Evolutionary conservation across 306 rosid species (phyloP).

Genomic region (Inga leiocalycina): DNA sequence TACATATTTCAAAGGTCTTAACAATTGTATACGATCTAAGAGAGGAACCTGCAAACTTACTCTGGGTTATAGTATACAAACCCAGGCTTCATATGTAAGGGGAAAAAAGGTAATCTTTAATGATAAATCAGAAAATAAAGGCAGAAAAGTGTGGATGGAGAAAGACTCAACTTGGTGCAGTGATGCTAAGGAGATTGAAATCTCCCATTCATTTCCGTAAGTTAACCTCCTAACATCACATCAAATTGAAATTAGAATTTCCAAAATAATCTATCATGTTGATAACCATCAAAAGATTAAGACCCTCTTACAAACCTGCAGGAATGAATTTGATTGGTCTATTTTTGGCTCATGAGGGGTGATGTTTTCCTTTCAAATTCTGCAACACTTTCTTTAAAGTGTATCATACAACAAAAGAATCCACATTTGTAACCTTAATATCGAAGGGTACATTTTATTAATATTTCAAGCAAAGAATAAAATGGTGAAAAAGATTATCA

Average conservation of each 20-base stretch:
- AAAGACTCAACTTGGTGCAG: slow-evolving; percentile 75
- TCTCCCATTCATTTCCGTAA: slow-evolving; percentile 95
- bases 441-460: neutral
- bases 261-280: neutral
- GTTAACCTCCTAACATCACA: slow-evolving; percentile 70
- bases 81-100: neutral
- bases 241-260: slow-evolving; percentile 28
- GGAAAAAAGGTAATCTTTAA: neutral
- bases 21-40: neutral
- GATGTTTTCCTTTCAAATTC: slow-evolving; percentile 78
- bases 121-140: neutral
- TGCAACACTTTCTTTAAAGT: slow-evolving; percentile 89
- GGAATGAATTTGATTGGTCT: slow-evolving; percentile 79
- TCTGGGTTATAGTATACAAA: neutral
- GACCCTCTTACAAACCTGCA: slow-evolving; percentile 44
- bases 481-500: neutral
- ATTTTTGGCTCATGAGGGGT: slow-evolving; percentile 85
- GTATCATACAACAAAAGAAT: slow-evolving; percentile 26
- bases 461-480: neutral
- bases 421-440: slow-evolving; percentile 11
- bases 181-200: slow-evolving; percentile 88
- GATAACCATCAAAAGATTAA: slow-evolving; percentile 24
- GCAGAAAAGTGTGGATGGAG: neutral
- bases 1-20: neutral
- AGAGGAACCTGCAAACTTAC: neutral